These are phyloP conservation scores for Kazachstania africana DNA, from an alignment of 805 yeast species.

Conservation along the genomic window DNA sequence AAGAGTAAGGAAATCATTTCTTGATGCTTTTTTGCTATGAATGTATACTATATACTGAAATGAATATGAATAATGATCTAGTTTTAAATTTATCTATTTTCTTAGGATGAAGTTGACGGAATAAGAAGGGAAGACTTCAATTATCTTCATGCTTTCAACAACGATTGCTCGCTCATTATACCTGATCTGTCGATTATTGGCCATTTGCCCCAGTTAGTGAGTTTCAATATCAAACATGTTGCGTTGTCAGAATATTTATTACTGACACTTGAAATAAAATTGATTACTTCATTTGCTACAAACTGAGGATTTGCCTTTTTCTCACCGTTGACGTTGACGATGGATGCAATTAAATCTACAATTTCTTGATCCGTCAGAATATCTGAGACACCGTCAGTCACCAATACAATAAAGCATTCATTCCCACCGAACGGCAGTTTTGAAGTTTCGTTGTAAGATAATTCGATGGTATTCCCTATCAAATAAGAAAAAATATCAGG, in stretches of 20 bases:
- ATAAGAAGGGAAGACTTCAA: too few relatives aligned
- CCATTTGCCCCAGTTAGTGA: slow-evolving; percentile 94
- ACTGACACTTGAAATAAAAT: slow-evolving; percentile 74
- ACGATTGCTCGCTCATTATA: slow-evolving; percentile 57
- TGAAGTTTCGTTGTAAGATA: slow-evolving; percentile 28
- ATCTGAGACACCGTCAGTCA: slow-evolving; percentile 83
- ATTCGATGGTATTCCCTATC: slow-evolving; percentile 45
- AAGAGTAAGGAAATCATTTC: too few relatives aligned
- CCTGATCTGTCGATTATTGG: slow-evolving; percentile 78
- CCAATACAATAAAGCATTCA: slow-evolving; percentile 72
- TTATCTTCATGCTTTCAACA: slow-evolving; percentile 15
- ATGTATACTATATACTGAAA: too few relatives aligned
- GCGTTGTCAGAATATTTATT: slow-evolving; percentile 78
- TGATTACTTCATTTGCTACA: slow-evolving; percentile 76
- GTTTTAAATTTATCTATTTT: too few relatives aligned
- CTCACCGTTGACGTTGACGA: slow-evolving; percentile 48
- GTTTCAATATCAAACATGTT: slow-evolving; percentile 71
- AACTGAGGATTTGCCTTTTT: slow-evolving; percentile 68
- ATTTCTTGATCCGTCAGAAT: slow-evolving; percentile 80
- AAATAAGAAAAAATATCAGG: slow-evolving; percentile 70
- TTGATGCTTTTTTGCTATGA: too few relatives aligned
- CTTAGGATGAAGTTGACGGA: too few relatives aligned
- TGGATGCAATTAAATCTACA: slow-evolving; percentile 71
- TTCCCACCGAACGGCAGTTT: slow-evolving; percentile 56
- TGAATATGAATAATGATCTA: too few relatives aligned